Evolutionary conservation across 805 yeast genomes (phyloP).

Genomic region (Kodamaea hsintzibuensis): DNA sequence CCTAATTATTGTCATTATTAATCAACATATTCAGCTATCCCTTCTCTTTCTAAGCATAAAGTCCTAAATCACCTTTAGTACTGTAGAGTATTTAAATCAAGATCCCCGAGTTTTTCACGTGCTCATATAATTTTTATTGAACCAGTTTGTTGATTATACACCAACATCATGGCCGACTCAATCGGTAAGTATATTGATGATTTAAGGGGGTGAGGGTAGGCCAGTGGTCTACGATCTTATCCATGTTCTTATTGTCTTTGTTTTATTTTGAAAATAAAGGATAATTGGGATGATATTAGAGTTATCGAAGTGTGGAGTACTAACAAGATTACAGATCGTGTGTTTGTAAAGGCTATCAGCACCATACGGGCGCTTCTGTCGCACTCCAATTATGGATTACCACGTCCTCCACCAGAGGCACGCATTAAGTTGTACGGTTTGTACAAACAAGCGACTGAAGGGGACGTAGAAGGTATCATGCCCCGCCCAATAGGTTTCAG

Average conservation of each 20-base stretch:
- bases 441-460: slow-evolving; percentile 89
- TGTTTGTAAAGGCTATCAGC: slow-evolving; percentile 78
- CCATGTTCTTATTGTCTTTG: not conserved
- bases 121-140: not conserved
- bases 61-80: too few species aligned
- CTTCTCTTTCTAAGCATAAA: too few species aligned
- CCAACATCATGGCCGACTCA: slow-evolving; percentile 46
- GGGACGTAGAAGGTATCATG: slow-evolving; percentile 71
- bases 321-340: slow-evolving; percentile 53
- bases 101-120: slow-evolving; percentile 7
- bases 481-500: slow-evolving; percentile 61
- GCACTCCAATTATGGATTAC: slow-evolving; percentile 60
- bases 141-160: not conserved
- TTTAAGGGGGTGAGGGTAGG: not conserved
- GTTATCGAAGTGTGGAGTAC: slow-evolving; percentile 9
- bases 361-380: slow-evolving; percentile 74
- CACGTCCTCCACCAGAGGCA: slow-evolving; percentile 74
- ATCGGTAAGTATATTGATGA: slow-evolving; percentile 35
- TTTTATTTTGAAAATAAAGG: too few species aligned
- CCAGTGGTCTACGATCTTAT: not conserved
- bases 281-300: too few species aligned
- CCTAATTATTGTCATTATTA: too few species aligned
- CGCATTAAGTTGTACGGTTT: slow-evolving; percentile 74
- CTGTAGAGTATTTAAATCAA: not conserved
- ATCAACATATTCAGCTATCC: too few species aligned